Evolutionary conservation across 2,329 filamentous ascomycete species (phyloP).

Genomic region (Zasmidium cellare): DNA sequence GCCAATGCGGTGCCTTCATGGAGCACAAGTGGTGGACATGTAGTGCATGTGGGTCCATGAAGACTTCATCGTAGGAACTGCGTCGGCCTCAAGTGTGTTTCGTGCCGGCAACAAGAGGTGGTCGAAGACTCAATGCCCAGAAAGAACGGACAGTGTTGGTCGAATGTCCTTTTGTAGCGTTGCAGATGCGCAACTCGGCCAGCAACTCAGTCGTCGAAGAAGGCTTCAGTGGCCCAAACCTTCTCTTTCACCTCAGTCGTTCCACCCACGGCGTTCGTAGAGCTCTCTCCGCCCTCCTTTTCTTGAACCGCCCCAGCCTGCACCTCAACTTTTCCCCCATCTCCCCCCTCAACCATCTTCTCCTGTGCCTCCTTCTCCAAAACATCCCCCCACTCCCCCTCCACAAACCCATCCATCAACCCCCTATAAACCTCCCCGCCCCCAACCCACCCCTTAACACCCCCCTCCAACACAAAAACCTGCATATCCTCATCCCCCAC

Average conservation of each 20-base stretch:
- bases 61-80: conserved; percentile 45
- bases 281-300: neutral
- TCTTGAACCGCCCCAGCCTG: neutral
- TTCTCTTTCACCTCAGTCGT: conserved; percentile 2
- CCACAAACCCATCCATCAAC: conserved; percentile 43
- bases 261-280: neutral
- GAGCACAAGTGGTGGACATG: conserved; percentile 67
- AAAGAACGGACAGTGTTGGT: too few relatives aligned
- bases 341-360: too few relatives aligned
- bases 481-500: conserved; percentile 40
- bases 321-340: too few relatives aligned
- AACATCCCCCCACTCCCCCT: conserved; percentile 44
- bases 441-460: conserved; percentile 49
- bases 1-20: conserved; percentile 62
- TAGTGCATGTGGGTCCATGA: conserved; percentile 60
- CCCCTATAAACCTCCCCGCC: conserved; percentile 39
- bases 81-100: neutral
- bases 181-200: too few relatives aligned
- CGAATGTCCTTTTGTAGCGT: neutral
- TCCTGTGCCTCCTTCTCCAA: conserved; percentile 30
- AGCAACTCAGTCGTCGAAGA: neutral
- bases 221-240: conserved; percentile 1
- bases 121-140: too few relatives aligned
- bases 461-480: conserved; percentile 44
- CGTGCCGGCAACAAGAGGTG: neutral